phyloP scores from a whole-genome alignment of 805 yeast genomes.

The Ogataea trehaloabstinens region DNA sequence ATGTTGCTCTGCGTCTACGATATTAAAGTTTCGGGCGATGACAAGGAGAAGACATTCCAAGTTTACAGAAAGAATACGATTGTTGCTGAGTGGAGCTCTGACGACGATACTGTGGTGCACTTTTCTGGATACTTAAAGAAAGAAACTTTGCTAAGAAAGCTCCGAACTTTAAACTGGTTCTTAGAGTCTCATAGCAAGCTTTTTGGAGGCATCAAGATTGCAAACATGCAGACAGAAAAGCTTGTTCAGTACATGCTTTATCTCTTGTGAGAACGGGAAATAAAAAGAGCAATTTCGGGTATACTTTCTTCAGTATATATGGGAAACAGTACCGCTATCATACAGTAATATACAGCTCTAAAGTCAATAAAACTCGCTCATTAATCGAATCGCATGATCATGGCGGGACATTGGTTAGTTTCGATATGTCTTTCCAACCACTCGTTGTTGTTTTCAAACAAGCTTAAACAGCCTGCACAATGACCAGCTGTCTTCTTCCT shows the following conservation, averaged over 20 bases:
- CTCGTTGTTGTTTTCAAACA: conserved; percentile 45
- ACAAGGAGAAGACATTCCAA: not conserved
- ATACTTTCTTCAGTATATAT: not conserved
- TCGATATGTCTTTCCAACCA: conserved; percentile 54
- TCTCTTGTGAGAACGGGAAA: conserved; percentile 4
- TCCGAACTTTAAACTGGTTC: conserved; percentile 18
- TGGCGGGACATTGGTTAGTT: conserved; percentile 44
- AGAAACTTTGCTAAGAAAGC: conserved; percentile 15
- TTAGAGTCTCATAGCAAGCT: conserved; percentile 20
- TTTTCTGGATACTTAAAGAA: conserved; percentile 7
- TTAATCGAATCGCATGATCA: conserved; percentile 11
- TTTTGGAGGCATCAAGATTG: conserved; percentile 20
- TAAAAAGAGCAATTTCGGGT: not conserved
- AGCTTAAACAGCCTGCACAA: conserved; percentile 55
- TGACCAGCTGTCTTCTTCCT: conserved; percentile 43
- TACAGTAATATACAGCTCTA: too few species aligned
- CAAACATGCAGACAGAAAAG: conserved; percentile 19
- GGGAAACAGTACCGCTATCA: too few species aligned
- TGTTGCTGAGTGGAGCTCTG: conserved; percentile 9
- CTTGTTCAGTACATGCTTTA: conserved; percentile 15
- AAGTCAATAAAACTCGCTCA: too few species aligned
- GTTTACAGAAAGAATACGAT: conserved; percentile 8
- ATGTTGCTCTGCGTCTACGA: conserved; percentile 11
- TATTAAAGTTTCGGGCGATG: conserved; percentile 1
- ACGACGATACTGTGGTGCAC: conserved; percentile 4